phyloP scores from a whole-genome alignment of 495 filamentous ascomycete genomes.

The Daldinia concentrica region DNA sequence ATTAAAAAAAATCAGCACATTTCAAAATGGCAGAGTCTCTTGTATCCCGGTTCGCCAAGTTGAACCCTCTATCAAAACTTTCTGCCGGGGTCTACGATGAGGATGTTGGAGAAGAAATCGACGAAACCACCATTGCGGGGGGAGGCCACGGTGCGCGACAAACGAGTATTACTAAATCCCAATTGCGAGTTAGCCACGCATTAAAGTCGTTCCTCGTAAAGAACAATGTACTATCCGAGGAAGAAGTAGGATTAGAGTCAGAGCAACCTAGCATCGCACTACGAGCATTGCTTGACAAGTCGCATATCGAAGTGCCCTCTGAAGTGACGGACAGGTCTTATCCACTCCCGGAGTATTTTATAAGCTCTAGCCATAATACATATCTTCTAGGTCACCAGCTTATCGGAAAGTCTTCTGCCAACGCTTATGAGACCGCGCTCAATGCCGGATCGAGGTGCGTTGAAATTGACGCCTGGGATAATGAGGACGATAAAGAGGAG shows the following conservation, averaged over 20 bases:
- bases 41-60: slow-evolving; percentile 42
- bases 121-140: slow-evolving; percentile 55
- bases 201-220: slow-evolving; percentile 55
- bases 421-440: slow-evolving; percentile 60
- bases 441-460: slow-evolving; percentile 62
- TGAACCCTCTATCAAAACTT: slow-evolving; percentile 48
- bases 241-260: slow-evolving; percentile 47
- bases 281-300: slow-evolving; percentile 52
- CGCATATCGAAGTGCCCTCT: slow-evolving; percentile 56
- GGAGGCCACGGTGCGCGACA: slow-evolving; percentile 57
- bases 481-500: slow-evolving; percentile 57
- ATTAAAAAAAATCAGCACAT: neutral
- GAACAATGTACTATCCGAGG: slow-evolving; percentile 49
- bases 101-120: slow-evolving; percentile 60
- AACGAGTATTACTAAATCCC: slow-evolving; percentile 51
- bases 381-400: slow-evolving; percentile 66
- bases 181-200: slow-evolving; percentile 58
- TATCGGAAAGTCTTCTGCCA: slow-evolving; percentile 55
- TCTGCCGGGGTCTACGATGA: slow-evolving; percentile 51
- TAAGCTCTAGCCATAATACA: slow-evolving; percentile 61
- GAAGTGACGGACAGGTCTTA: slow-evolving; percentile 54
- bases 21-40: slow-evolving; percentile 33
- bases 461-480: slow-evolving; percentile 68
- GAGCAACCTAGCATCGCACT: slow-evolving; percentile 46
- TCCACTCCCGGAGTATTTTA: slow-evolving; percentile 64